A percentile compares a stretch with the other conserved stretches of the same genome.
These are phyloP conservation scores for Fusarium duplospermum DNA, from an alignment of 2,329 filamentous ascomycete genomes.

Conservation along the genomic window DNA sequence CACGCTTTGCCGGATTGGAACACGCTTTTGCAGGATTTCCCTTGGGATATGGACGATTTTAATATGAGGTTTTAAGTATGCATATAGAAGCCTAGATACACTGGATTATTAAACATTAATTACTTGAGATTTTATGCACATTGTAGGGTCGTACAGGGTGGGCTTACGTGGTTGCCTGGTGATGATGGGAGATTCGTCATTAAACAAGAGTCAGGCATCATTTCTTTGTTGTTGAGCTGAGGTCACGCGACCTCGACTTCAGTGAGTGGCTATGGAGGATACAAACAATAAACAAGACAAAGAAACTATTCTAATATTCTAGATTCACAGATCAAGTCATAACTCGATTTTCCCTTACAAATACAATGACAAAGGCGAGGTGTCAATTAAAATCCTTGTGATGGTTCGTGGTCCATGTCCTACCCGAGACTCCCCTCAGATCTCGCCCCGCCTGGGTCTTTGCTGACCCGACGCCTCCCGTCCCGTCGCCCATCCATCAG, in stretches of 20 bases:
- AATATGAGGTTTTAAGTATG: slow-evolving; percentile 28
- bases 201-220: no score
- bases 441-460: not conserved
- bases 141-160: not conserved
- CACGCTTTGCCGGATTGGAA: slow-evolving; percentile 40
- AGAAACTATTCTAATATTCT: not conserved
- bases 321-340: not conserved
- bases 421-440: not conserved
- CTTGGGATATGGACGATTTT: slow-evolving; percentile 40
- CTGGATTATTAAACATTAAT: not conserved
- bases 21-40: slow-evolving; percentile 46
- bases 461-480: not conserved
- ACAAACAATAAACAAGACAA: not conserved
- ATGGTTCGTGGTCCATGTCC: not conserved
- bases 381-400: not conserved
- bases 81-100: not conserved
- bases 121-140: not conserved
- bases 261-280: no score
- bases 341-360: not conserved
- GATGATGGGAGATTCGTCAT: not conserved
- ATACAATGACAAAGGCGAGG: not conserved
- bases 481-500: not conserved
- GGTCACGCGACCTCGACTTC: not conserved
- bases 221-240: not conserved
- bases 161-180: not conserved